Percentiles rank a stretch among this genome's conserved stretches.
These are phyloP conservation scores for Panellus pusillus DNA, from an alignment of 768 basidiomycete genomes.

Conservation along the genomic window DNA sequence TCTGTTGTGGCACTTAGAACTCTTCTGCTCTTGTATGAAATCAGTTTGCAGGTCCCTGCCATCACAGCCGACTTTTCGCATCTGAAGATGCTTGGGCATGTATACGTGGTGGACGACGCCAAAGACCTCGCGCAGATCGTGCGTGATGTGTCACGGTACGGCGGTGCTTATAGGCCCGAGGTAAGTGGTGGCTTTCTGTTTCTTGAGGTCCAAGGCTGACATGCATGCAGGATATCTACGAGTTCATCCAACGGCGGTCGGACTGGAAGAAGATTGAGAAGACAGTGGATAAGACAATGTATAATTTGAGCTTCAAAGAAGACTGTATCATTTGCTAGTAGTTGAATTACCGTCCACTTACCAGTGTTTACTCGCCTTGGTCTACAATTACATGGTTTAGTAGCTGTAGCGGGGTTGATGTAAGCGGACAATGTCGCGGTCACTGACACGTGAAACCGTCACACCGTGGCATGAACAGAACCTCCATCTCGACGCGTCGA, in stretches of 20 bases:
- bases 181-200: slow-evolving; percentile 36
- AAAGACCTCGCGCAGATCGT: slow-evolving; percentile 97
- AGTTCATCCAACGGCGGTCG: slow-evolving; percentile 90
- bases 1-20: slow-evolving; percentile 26
- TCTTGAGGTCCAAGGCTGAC: not conserved
- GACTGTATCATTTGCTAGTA: slow-evolving; percentile 67
- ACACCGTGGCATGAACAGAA: too few species aligned
- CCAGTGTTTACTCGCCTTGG: too few species aligned
- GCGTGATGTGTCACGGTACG: slow-evolving; percentile 91
- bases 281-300: slow-evolving; percentile 93
- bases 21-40: not conserved
- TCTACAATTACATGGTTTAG: too few species aligned
- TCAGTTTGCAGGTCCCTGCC: slow-evolving; percentile 54
- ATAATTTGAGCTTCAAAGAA: slow-evolving; percentile 89
- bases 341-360: too few species aligned
- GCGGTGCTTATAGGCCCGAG: slow-evolving; percentile 93
- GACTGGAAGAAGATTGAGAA: slow-evolving; percentile 99
- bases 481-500: not conserved
- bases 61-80: slow-evolving; percentile 89
- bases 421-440: too few species aligned
- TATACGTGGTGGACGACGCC: slow-evolving; percentile 93
- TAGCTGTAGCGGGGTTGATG: too few species aligned
- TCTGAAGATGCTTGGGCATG: slow-evolving; percentile 96
- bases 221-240: slow-evolving; percentile 75
- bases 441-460: too few species aligned